phyloP scores from a whole-genome alignment of 192 early-diverging fungal genomes.

The Paraglomus occultum region DNA sequence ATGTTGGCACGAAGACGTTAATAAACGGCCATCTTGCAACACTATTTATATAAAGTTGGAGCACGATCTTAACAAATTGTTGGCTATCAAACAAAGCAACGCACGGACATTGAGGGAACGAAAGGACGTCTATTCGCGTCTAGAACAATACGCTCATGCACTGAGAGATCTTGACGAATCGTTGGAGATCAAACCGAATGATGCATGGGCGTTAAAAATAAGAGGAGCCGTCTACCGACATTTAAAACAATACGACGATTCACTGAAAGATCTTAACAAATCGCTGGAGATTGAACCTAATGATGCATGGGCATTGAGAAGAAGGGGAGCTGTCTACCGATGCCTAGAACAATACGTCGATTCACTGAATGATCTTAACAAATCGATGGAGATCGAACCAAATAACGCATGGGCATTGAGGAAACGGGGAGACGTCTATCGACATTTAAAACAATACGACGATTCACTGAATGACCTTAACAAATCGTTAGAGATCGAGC shows the following conservation, averaged over 20 bases:
- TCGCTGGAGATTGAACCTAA: conserved; percentile 18
- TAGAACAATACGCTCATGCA: background rate
- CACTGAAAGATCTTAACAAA: background rate
- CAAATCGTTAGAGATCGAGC: background rate
- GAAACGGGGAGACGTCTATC: conserved; percentile 2
- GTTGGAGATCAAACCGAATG: background rate
- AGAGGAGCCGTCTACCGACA: conserved; percentile 4
- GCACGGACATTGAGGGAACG: too few species aligned
- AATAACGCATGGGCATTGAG: background rate
- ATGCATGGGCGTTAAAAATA: too few species aligned
- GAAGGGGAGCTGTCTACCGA: background rate
- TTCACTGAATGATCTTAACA: background rate
- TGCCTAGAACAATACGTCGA: background rate
- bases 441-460: background rate
- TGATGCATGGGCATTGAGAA: background rate
- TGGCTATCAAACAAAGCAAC: too few species aligned
- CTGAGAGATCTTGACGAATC: background rate
- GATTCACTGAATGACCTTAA: conserved; percentile 2
- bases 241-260: background rate
- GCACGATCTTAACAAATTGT: too few species aligned
- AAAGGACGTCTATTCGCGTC: background rate
- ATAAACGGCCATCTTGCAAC: too few species aligned
- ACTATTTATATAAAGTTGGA: too few species aligned
- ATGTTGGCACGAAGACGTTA: too few species aligned
- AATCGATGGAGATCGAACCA: background rate